Base-by-base conservation (phyloP, 495 filamentous ascomycete genomes). In the Ascodesmis nigricans region DNA sequence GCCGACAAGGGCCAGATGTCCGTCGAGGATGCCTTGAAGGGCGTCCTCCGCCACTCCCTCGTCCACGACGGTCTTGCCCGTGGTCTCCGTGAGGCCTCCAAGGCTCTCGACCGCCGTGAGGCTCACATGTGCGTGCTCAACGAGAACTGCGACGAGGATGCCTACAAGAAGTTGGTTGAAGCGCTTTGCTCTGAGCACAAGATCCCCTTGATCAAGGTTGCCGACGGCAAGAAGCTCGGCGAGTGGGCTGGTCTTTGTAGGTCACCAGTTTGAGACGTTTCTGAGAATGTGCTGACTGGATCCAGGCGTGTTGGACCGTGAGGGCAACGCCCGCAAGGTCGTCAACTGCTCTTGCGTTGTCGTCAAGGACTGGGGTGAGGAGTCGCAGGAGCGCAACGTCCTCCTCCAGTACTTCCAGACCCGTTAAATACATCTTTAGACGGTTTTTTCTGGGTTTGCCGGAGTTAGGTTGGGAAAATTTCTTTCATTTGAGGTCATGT, bases 321-420 rank as follows among this genome's bases (percentile, higher is more conserved):
- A 97, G 65, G 87, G 87, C 55, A 97, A 95, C 61, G 80, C 87
- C 42, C 76, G 87, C 60, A 97, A 97, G 71, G 90, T 97, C 45
- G 87, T 97, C 61, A 97, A 97, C 73, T 97, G 87, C 78, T 93
- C 84, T 53, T 93, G 87, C 67, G 87, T 93, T 51, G 87, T 95
- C 35, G 87, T 97, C 44, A 77, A 79, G 65, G 82, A 97, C 58
- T 97, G 87, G 87, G 87, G 87, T 68, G 84, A 93, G 69, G 87
- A 93, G 67, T 84, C 77, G 48, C 81, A 90, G 61, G 87, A 95
- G 70, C 79, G 87, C 51, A 75, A 77, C 51, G 78, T 95, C 60
- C 76, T 95, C 58, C 79, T 95, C 53, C 87, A 93, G 71, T 95
- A 95, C 77, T 93, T 95, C 80, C 75, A 87, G 65, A 91, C 80